These are phyloP conservation scores for Populus davidiana DNA, from an alignment of 345 rosid species.

Conservation along the genomic window DNA sequence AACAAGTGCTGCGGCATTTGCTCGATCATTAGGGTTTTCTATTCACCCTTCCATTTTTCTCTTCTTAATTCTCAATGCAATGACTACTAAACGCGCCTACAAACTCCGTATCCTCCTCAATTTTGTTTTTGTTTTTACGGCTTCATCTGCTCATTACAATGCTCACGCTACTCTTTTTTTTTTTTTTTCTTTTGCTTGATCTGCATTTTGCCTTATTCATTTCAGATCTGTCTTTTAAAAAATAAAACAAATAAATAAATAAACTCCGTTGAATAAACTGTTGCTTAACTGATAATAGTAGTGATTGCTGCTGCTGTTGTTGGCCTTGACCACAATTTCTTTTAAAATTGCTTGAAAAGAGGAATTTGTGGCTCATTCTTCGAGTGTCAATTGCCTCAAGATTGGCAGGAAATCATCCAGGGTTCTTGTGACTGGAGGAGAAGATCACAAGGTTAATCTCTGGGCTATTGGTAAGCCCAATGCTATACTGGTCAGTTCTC, in stretches of 20 bases:
- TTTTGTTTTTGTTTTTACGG: conserved; percentile 5
- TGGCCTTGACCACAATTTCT: conserved; percentile 43
- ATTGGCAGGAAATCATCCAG: conserved; percentile 96
- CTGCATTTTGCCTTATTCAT: neutral
- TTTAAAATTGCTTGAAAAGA: conserved; percentile 40
- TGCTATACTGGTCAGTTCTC: conserved; percentile 84
- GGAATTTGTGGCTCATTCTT: conserved; percentile 98
- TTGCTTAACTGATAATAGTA: conserved; percentile 14
- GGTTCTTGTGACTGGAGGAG: conserved; percentile 95
- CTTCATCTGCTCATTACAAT: neutral
- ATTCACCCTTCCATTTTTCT: neutral
- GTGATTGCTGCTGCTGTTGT: conserved; percentile 6
- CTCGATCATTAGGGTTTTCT: conserved; percentile 11
- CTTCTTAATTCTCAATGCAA: conserved; percentile 27
- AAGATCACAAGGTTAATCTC: conserved; percentile 96
- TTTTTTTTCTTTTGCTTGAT: neutral
- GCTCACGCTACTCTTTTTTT: neutral
- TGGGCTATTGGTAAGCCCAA: conserved; percentile 99
- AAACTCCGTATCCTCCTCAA: conserved; percentile 89
- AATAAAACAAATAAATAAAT: conserved; percentile 14
- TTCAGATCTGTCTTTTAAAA: neutral
- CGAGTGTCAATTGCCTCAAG: conserved; percentile 86
- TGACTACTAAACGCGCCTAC: conserved; percentile 97
- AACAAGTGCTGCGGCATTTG: neutral
- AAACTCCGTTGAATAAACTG: neutral